Percentiles rank a stretch among this genome's conserved stretches.
Conservation (phyloP, 768 basidiomycete genomes). For the Suillus subluteus region DNA sequence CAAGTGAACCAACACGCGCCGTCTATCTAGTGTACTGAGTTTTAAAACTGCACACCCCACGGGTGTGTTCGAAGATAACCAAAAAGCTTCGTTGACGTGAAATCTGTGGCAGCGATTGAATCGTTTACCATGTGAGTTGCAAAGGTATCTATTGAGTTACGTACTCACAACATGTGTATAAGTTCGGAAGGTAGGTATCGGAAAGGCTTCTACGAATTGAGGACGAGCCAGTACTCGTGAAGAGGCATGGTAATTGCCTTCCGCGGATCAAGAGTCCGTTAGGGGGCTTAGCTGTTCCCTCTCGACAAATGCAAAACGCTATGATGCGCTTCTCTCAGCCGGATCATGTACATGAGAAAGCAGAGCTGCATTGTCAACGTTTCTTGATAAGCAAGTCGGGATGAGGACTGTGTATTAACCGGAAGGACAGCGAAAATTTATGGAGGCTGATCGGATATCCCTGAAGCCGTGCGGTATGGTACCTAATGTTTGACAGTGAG, state of each 20-base stretch:
- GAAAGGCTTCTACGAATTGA: neutral
- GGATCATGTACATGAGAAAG: constrained; percentile 3
- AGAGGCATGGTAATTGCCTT: neutral
- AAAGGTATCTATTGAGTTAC: neutral
- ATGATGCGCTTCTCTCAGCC: neutral
- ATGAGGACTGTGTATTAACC: neutral
- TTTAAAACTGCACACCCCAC: constrained; percentile 24
- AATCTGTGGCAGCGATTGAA: neutral
- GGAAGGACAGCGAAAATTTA: constrained; percentile 2
- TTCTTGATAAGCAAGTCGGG: neutral
- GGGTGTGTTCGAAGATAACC: constrained; percentile 19
- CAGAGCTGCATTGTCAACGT: neutral
- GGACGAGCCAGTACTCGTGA: neutral
- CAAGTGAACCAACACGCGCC: neutral
- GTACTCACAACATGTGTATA: neutral
- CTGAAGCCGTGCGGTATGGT: constrained; percentile 3
- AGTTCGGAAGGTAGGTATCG: constrained; percentile 2
- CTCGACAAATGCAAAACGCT: neutral
- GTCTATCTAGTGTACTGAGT: neutral
- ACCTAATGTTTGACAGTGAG: neutral
- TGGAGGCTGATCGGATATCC: neutral
- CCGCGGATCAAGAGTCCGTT: neutral
- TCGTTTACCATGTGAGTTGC: neutral
- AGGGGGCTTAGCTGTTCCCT: neutral
- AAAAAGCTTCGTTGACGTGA: constrained; percentile 12